phyloP scores from a whole-genome alignment of 78 protist species.

The Polysphondylium violaceum region DNA sequence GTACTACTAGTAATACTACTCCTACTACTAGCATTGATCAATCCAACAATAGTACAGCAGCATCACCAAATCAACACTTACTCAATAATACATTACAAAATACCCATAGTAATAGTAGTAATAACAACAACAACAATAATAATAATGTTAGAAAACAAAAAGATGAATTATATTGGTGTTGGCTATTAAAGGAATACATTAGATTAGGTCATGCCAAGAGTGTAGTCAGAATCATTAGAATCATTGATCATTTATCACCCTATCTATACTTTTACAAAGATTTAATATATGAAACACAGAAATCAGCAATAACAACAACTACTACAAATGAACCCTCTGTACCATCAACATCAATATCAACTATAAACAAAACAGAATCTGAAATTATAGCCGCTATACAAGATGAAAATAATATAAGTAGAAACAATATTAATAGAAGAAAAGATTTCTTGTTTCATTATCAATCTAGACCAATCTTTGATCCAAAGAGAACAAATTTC shows the following conservation, averaged over 20 bases:
- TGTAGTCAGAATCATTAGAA: constrained; percentile 28
- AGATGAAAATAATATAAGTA: no score
- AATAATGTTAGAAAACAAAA: no score
- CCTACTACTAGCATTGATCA: no score
- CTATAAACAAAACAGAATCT: no score
- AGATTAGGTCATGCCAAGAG: constrained; percentile 57
- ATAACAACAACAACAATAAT: no score
- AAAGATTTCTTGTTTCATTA: neutral
- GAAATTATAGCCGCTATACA: no score
- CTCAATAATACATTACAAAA: neutral
- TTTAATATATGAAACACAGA: neutral
- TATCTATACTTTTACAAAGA: neutral
- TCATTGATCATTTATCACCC: constrained; percentile 23
- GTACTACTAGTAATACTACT: no score
- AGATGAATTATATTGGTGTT: constrained; percentile 62
- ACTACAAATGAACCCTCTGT: neutral
- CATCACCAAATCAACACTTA: neutral
- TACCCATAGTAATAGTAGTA: neutral
- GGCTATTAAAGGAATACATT: constrained; percentile 59
- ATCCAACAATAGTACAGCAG: neutral
- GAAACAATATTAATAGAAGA: neutral
- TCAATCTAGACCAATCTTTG: neutral
- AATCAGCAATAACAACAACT: neutral
- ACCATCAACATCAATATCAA: neutral
- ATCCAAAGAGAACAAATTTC: constrained; percentile 24